Evolutionary conservation across 257 asterid genomes (phyloP).

Genomic region (Solanum clarkiae): DNA sequence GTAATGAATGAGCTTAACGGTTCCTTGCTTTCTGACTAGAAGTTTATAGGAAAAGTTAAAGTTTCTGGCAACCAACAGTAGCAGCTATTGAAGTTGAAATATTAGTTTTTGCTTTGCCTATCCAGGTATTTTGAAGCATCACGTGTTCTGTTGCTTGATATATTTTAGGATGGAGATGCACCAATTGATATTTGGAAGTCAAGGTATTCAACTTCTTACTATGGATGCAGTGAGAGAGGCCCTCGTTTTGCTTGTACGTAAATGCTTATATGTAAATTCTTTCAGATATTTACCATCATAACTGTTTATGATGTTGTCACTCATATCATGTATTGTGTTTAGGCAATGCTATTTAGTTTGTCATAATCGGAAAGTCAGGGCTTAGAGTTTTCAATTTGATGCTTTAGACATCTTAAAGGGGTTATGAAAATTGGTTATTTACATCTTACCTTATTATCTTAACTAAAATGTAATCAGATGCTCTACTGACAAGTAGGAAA

Average conservation of each 20-base stretch:
- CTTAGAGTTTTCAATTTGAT: neutral
- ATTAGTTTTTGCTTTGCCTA: neutral
- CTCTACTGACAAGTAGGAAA: neutral
- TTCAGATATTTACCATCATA: neutral
- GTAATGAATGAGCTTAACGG: neutral
- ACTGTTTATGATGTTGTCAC: neutral
- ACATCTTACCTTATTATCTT: neutral
- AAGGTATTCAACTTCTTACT: constrained; percentile 50
- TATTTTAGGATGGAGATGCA: constrained; percentile 46
- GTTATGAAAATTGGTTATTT: neutral
- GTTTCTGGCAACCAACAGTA: neutral
- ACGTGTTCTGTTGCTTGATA: neutral
- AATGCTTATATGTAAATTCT: neutral
- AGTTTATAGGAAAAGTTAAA: neutral
- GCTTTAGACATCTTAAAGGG: neutral
- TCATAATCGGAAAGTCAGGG: neutral
- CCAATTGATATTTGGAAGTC: constrained; percentile 92
- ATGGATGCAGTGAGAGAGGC: constrained; percentile 84
- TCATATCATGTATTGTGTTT: neutral
- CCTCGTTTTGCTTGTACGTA: constrained; percentile 55
- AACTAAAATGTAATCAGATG: neutral
- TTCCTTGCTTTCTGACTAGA: neutral
- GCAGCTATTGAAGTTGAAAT: neutral
- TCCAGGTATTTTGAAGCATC: neutral
- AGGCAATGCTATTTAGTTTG: neutral